Evolutionary conservation across 2,329 filamentous ascomycete genomes (phyloP), one percentile per base, ranked within the genome.

Genomic region (Myriosclerotinia curreyana): DNA sequence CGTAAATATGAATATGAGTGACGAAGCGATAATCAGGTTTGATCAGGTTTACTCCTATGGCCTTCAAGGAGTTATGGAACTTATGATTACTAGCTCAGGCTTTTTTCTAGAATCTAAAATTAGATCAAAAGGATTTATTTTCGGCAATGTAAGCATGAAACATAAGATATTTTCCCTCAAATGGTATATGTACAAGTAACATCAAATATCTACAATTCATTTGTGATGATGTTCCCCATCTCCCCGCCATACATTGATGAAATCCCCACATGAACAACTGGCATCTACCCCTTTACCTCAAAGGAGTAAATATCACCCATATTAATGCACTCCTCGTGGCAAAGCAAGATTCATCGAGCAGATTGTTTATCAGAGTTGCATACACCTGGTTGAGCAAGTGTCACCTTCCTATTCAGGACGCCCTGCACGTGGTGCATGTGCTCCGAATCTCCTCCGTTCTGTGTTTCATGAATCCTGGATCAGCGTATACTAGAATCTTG

Each of bases 331-430:
- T 25, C 31, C 28, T 38, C 42, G 17, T 48, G 42, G 40, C 40
- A 58, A 7, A n/a, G 44, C 48, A 31, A 20, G 8, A 58, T 58
- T 48, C 5, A n/a, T 34, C 25, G 7, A 40, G 1, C 14, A n/a
- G 5, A 42, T 22, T 40, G 50, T n/a, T 46, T 62, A 28, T 52
- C 28, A 52, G 40, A 62, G 20, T 62, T n/a, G 51, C 51, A n/a
- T 58, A 58, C 46, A 36, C 40, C n/a, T 44, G 54, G 54, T 48
- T 22, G 46, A 20, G 9, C 31, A 25, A 44, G 20, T 49, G 40
- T 28, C 49, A 62, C 60, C 60, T 62, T 62, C 40, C 48, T 44
- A 36, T 28, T 48, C n/a, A 14, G n/a, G 50, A 31, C n/a, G 11
- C 25, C 49, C 15, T 14, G 50, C 38, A 34, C 17, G 17, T 46